Evolutionary conservation across 2,329 filamentous ascomycete genomes (phyloP), one percentile per base, ranked within the genome.

Genomic region (Arachnomyces sp.): DNA sequence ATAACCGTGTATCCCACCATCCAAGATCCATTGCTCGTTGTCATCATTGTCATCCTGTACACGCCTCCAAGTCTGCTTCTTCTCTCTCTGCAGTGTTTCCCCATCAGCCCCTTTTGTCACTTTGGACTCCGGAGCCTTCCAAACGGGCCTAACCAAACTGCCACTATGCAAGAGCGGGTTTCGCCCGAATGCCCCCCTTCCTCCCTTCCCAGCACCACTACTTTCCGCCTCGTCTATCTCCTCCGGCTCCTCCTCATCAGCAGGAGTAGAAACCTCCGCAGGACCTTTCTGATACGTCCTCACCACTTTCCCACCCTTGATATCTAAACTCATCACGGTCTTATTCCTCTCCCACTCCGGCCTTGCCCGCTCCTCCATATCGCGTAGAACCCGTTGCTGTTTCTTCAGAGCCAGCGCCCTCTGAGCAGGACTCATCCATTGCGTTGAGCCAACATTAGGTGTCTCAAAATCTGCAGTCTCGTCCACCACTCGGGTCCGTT

Each of bases 331-430:
- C 49, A 93, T 76, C 1, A 95, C 82, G 44, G 92, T 81, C 51
- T 76, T 78, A 43, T 85, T 75, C 72, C 90, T 94, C 67, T 95
- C 89, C 61, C 88, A 94, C 46, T 93, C 89, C 0, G 88, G 87
- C 38, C 76, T 71, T 3, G 83, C 81, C 50, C 83, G 84, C 80
- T 88, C 93, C 54, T 94, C 85, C 71, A 92, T 81, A 62, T 94
- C 86, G 4, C 86, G 71, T 50, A 94, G 64, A 3, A 89, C 68
- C 58, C 84, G 85, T 63, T 94, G 88, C 63, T 94, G 89, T 43
- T 80, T 76, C 63, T 90, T 93, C 42, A 94, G 66, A 58, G 92
- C 86, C 48, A 80, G 71, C 1, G 88, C 89, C 31, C 88, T 74
- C 60, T 94, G 86, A 47, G 84, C 80, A 0, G 88, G 86, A 12